Evolutionary conservation across 495 filamentous ascomycete species (phyloP).

Genomic region (Lichenothelia convexa): DNA sequence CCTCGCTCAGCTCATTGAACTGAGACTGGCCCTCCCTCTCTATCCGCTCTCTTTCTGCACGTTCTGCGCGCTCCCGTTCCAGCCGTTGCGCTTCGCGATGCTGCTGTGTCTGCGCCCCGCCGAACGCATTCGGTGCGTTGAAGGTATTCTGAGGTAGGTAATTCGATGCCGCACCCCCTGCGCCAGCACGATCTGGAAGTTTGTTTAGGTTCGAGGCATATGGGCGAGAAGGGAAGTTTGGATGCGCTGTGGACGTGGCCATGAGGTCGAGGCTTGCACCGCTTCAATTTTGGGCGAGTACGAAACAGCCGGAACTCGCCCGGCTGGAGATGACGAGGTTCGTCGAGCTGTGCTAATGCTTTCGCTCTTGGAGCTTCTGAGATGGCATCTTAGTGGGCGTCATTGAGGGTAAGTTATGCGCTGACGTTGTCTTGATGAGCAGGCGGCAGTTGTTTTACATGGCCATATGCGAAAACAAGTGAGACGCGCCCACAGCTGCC

Average conservation of each 20-base stretch:
- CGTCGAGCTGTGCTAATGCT: no score
- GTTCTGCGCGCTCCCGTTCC: conserved; percentile 20
- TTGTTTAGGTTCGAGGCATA: conserved; percentile 11
- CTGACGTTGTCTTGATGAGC: no score
- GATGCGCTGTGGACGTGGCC: neutral
- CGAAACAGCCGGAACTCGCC: no score
- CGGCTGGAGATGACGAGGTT: no score
- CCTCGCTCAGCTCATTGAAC: conserved; percentile 46
- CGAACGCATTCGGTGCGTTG: neutral
- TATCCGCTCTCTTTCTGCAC: conserved; percentile 24
- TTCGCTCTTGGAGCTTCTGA: no score
- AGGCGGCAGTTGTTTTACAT: no score
- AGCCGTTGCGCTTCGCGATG: conserved; percentile 18
- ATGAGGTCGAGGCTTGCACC: no score
- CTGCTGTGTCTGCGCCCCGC: neutral
- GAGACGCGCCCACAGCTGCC: no score
- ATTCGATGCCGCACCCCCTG: conserved; percentile 10
- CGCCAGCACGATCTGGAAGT: conserved; percentile 8
- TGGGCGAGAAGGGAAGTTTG: conserved; percentile 11
- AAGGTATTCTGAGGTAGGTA: neutral
- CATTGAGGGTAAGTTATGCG: no score
- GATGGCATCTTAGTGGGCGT: no score
- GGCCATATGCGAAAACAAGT: no score
- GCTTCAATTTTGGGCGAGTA: no score
- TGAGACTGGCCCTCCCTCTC: conserved; percentile 16